Conservation (phyloP, 306 rosid genomes). For the Casuarina cunninghamiana region DNA sequence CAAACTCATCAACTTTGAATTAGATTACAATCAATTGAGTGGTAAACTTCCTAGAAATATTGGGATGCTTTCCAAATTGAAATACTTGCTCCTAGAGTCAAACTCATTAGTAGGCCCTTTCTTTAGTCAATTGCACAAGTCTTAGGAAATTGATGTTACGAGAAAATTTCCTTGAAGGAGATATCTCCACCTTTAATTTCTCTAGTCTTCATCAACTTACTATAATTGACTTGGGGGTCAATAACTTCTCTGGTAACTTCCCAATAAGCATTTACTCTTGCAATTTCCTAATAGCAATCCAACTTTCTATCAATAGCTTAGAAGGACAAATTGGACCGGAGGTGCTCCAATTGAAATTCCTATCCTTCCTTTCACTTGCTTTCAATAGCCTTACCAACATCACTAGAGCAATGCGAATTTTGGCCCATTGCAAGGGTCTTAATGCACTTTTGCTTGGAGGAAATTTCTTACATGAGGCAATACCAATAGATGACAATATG, state of each 20-base stretch:
- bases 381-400: neutral
- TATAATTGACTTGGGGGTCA: neutral
- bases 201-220: constrained; percentile 4
- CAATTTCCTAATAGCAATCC: neutral
- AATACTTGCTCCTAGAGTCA: neutral
- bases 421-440: neutral
- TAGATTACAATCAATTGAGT: neutral
- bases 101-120: constrained; percentile 1
- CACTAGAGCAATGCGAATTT: constrained; percentile 5
- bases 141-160: neutral
- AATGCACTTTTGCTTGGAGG: neutral
- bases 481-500: neutral
- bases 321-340: too few species aligned
- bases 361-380: constrained; percentile 6
- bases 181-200: neutral
- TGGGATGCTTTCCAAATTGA: constrained; percentile 13
- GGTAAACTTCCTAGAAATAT: neutral
- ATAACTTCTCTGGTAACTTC: neutral
- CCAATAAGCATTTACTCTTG: constrained; percentile 5
- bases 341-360: neutral
- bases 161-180: neutral
- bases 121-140: constrained; percentile 11
- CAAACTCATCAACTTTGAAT: constrained; percentile 3
- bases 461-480: neutral
- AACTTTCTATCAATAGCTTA: neutral